Evolutionary conservation across 1,139 yeast species (phyloP), one percentile per base, ranked within the genome.

Genomic region (Blastobotrys elegans): DNA sequence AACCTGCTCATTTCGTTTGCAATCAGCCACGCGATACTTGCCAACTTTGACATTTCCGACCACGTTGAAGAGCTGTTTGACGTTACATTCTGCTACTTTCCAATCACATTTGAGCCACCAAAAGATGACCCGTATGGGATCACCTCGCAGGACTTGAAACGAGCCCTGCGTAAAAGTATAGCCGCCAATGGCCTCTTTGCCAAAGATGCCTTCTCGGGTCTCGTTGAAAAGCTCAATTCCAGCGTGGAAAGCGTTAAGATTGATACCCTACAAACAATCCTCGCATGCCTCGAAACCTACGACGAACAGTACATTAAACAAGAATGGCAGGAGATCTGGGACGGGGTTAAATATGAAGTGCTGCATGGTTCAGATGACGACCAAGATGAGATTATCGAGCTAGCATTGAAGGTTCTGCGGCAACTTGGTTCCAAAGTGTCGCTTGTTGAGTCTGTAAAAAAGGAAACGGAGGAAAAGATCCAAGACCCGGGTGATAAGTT

Each of bases 41-140:
- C 67, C 7, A 56, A 56, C 8, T 73, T 84, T 40, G 62, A 67
- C 0, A 72, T 80, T 44, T 70, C 49, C 2, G 51, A 53, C 10
- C 49, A 53, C 0, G 65, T 71, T 24, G 82, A 82, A 52, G 88
- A 86, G 24, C 65, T 92, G 50, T 92, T 90, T 61, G 98, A 94
- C 62, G 80, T 86, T 32, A 75, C 89, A 35, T 92, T 92, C 63
- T 92, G 98, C 65, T 94, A 94, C 68, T 94, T 90, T 68, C 99
- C 99, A 3, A 90, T 94, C 46, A 85, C 97, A 0, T 94, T 94
- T 67, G 83, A 82, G 51, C 97, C 98, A 1, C 96, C 97, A 1
- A 80, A 84, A 50, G 83, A 86, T 61, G 96, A 90, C 64, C 96
- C 96, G 0, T 88, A 89, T 63, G 80, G 82, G 52, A 86, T 89